phyloP scores from a whole-genome alignment of 495 filamentous ascomycete genomes.

The Penicillium canariense region DNA sequence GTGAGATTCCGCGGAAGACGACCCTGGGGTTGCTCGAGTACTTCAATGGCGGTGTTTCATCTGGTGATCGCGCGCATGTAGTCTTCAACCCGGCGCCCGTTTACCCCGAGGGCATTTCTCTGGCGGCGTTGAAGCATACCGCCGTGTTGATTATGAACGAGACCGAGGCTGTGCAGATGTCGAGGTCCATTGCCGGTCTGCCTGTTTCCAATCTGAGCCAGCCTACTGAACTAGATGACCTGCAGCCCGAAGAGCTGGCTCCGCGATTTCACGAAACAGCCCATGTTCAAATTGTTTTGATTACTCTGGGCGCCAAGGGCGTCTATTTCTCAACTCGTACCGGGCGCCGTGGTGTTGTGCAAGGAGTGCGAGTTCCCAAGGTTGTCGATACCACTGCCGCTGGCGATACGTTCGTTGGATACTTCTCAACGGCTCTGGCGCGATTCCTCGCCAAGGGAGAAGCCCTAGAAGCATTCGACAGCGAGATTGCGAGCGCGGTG shows the following conservation, averaged over 20 bases:
- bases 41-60: constrained; percentile 33
- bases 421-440: constrained; percentile 23
- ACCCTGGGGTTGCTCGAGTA: constrained; percentile 60
- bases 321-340: constrained; percentile 47
- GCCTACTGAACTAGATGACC: constrained; percentile 7
- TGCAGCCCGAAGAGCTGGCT: constrained; percentile 42
- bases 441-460: constrained; percentile 19
- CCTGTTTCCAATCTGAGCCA: constrained; percentile 8
- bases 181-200: constrained; percentile 22
- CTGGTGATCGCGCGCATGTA: constrained; percentile 5
- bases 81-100: constrained; percentile 71
- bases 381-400: constrained; percentile 87
- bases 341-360: constrained; percentile 34
- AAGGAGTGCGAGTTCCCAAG: constrained; percentile 52
- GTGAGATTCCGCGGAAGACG: constrained; percentile 70
- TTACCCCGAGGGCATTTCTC: constrained; percentile 31
- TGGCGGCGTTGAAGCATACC: constrained; percentile 59
- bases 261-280: constrained; percentile 51
- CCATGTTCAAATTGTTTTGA: constrained; percentile 63
- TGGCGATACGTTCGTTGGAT: constrained; percentile 79
- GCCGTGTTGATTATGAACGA: constrained; percentile 79
- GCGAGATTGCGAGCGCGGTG: constrained; percentile 18
- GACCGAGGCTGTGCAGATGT: constrained; percentile 70
- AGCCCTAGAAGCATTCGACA: constrained; percentile 17
- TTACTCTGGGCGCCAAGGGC: constrained; percentile 74